phyloP scores from a whole-genome alignment of 495 filamentous ascomycete species.

The Penicillium longicatenatum region DNA sequence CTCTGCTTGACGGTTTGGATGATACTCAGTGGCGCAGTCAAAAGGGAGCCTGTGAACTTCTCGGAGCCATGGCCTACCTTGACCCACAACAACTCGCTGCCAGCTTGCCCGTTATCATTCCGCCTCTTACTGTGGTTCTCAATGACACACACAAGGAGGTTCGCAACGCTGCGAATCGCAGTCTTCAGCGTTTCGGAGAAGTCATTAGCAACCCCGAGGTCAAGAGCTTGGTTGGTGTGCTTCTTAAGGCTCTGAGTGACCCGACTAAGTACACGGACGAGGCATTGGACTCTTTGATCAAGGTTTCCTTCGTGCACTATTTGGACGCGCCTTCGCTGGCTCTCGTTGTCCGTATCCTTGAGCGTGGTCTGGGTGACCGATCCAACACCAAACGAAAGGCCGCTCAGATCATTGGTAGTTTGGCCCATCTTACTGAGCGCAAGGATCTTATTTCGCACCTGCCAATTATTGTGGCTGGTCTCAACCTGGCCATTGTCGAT shows the following conservation, averaged over 20 bases:
- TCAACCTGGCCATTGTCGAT: constrained; percentile 87
- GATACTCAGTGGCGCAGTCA: constrained; percentile 98
- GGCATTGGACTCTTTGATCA: constrained; percentile 90
- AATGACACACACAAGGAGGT: constrained; percentile 99
- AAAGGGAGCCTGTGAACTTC: constrained; percentile 92
- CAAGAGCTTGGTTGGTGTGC: constrained; percentile 82
- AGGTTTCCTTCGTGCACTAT: constrained; percentile 94
- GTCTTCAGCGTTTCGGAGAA: constrained; percentile 94
- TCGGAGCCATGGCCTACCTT: constrained; percentile 97
- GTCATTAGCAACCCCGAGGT: constrained; percentile 98
- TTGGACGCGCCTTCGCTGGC: constrained; percentile 94
- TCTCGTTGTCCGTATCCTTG: constrained; percentile 90
- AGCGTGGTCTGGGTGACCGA: constrained; percentile 85
- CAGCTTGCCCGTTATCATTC: constrained; percentile 94
- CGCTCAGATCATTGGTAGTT: constrained; percentile 93
- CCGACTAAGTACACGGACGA: constrained; percentile 97
- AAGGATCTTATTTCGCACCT: constrained; percentile 91
- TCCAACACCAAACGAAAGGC: constrained; percentile 95
- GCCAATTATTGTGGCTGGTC: constrained; percentile 86
- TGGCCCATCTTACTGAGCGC: constrained; percentile 94
- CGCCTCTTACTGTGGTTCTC: constrained; percentile 86
- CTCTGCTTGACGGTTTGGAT: constrained; percentile 87
- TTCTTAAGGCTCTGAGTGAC: constrained; percentile 95
- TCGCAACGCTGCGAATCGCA: constrained; percentile 85
- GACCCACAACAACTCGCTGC: constrained; percentile 91